phyloP scores from a whole-genome alignment of 225 moss, liverwort and hornwort species.

The Sphagnum tenellum region DNA sequence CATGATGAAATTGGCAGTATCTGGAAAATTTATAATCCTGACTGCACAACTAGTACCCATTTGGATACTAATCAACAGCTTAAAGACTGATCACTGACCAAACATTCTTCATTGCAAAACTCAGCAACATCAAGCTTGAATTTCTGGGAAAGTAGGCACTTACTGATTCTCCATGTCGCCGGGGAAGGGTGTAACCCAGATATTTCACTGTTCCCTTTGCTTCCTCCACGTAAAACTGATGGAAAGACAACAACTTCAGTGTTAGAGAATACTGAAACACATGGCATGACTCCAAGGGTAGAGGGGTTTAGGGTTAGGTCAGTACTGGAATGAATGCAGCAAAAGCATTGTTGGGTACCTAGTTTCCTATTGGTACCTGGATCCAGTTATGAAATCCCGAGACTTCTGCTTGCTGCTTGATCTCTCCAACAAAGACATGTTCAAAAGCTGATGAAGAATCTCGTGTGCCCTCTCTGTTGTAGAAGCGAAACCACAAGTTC shows the following conservation, averaged over 20 bases:
- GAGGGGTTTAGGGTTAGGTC: neutral
- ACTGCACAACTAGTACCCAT: too few relatives aligned
- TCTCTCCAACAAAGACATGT: constrained; percentile 95
- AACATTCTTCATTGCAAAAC: too few relatives aligned
- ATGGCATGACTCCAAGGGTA: neutral
- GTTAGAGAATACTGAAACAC: neutral
- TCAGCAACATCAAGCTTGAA: too few relatives aligned
- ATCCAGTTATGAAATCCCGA: constrained; percentile 99
- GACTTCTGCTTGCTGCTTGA: constrained; percentile 62
- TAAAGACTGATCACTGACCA: too few relatives aligned
- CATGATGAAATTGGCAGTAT: too few relatives aligned
- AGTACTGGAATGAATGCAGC: too few relatives aligned
- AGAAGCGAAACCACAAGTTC: constrained; percentile 67
- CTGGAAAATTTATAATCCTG: too few relatives aligned
- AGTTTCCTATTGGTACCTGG: constrained; percentile 37
- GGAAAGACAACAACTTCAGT: neutral
- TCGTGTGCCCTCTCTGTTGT: constrained; percentile 62
- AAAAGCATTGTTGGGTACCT: too few relatives aligned
- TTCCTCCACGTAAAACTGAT: constrained; percentile 87
- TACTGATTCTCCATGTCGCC: constrained; percentile 60
- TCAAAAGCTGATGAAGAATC: constrained; percentile 89
- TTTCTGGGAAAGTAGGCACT: constrained; percentile 2
- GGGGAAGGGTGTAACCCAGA: constrained; percentile 78
- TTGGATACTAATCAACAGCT: too few relatives aligned
- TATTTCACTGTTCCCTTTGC: constrained; percentile 73